These are phyloP conservation scores for Colletotrichum spinosum DNA, from an alignment of 2,329 filamentous ascomycete genomes.

Conservation along the genomic window DNA sequence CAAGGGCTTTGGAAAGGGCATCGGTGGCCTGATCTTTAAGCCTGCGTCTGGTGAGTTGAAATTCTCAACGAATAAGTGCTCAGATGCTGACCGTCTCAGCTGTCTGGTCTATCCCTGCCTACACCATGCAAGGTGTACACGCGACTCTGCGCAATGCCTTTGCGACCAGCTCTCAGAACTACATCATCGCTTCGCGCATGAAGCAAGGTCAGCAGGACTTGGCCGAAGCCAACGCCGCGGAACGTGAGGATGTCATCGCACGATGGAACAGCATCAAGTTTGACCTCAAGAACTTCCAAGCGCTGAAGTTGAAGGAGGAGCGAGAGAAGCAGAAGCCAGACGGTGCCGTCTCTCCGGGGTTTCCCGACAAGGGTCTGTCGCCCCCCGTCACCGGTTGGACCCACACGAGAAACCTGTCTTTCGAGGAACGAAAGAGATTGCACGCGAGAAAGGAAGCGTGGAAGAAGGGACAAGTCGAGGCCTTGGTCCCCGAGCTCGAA, in stretches of 20 bases:
- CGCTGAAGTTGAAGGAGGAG: slow-evolving; percentile 61
- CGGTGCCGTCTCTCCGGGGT: slow-evolving; percentile 39
- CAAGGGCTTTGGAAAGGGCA: slow-evolving; percentile 85
- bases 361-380: slow-evolving; percentile 18
- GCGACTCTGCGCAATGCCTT: slow-evolving; percentile 80
- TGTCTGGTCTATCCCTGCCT: slow-evolving; percentile 80
- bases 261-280: slow-evolving; percentile 72
- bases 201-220: slow-evolving; percentile 80
- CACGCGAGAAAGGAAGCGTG: slow-evolving; percentile 60
- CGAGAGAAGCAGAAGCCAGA: slow-evolving; percentile 45
- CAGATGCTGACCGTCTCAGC: slow-evolving; percentile 49
- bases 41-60: slow-evolving; percentile 75
- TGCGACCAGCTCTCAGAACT: slow-evolving; percentile 78
- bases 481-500: slow-evolving; percentile 32
- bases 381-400: slow-evolving; percentile 59
- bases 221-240: slow-evolving; percentile 62
- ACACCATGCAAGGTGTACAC: slow-evolving; percentile 85
- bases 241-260: slow-evolving; percentile 72
- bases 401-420: slow-evolving; percentile 59
- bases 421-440: slow-evolving; percentile 64
- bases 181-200: slow-evolving; percentile 82
- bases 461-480: slow-evolving; percentile 49
- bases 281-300: slow-evolving; percentile 71
- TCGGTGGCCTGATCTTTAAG: slow-evolving; percentile 85
- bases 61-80: neutral